A percentile compares a stretch with the other conserved stretches of the same genome.
Evolutionary conservation across 225 moss, liverwort and hornwort species (phyloP).

Genomic region (Marchantia polymorpha): DNA sequence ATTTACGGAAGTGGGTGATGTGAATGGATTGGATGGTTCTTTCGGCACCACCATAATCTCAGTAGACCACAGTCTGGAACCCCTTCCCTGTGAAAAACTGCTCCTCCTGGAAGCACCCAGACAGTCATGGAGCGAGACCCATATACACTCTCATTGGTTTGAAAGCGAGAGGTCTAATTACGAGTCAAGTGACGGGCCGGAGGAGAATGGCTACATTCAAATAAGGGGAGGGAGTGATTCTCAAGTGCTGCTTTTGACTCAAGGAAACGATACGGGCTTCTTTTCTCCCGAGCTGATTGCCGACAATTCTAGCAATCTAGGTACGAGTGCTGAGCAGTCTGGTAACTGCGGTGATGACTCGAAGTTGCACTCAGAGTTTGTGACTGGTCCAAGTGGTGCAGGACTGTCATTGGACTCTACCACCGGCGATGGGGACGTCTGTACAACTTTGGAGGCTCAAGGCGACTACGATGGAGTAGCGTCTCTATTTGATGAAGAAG

Average conservation of each 20-base stretch:
- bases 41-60: background rate
- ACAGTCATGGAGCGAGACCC: slow-evolving; percentile 12
- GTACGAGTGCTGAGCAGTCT: slow-evolving; percentile 32
- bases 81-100: slow-evolving; percentile 10
- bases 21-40: background rate
- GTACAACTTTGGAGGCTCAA: slow-evolving; percentile 33
- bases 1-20: background rate
- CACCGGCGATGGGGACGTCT: slow-evolving; percentile 6
- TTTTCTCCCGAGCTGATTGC: background rate
- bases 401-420: slow-evolving; percentile 17
- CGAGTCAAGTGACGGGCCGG: slow-evolving; percentile 7
- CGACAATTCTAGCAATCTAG: slow-evolving; percentile 7
- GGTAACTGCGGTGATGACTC: slow-evolving; percentile 26
- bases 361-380: slow-evolving; percentile 22
- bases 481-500: slow-evolving; percentile 57
- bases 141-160: slow-evolving; percentile 14
- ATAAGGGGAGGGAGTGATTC: slow-evolving; percentile 39
- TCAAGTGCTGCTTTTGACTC: background rate
- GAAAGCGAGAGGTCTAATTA: slow-evolving; percentile 21
- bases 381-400: slow-evolving; percentile 16
- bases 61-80: background rate
- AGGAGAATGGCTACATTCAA: slow-evolving; percentile 21
- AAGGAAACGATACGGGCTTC: slow-evolving; percentile 7
- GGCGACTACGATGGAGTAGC: slow-evolving; percentile 51
- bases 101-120: slow-evolving; percentile 13